phyloP scores from a whole-genome alignment of 805 yeast species.

The Wickerhamiella brachini region DNA sequence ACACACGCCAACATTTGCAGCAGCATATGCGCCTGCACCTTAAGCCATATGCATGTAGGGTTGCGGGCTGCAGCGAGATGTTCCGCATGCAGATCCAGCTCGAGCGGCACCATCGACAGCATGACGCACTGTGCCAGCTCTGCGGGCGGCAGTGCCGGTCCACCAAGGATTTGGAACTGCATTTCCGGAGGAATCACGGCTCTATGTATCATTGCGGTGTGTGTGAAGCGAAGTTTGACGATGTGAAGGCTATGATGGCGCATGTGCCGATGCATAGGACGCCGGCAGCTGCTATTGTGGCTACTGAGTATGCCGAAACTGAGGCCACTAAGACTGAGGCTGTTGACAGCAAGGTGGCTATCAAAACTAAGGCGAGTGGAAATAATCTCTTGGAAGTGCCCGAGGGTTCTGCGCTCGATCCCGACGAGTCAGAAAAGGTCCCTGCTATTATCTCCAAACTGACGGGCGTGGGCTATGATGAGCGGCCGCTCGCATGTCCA shows the following conservation, averaged over 20 bases:
- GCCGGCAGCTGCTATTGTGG: constrained; percentile 1
- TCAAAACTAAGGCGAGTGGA: too few species aligned
- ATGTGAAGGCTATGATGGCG: constrained; percentile 13
- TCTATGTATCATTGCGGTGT: constrained; percentile 20
- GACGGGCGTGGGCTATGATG: constrained; percentile 26
- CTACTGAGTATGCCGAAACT: neutral
- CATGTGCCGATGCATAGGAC: constrained; percentile 28
- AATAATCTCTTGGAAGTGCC: too few species aligned
- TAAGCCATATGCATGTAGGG: constrained; percentile 45
- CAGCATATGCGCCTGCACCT: constrained; percentile 78
- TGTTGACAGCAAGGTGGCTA: too few species aligned
- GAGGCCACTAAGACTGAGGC: too few species aligned
- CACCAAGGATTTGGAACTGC: constrained; percentile 53
- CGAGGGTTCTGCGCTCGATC: constrained; percentile 1
- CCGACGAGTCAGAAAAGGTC: neutral
- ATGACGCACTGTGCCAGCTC: constrained; percentile 13
- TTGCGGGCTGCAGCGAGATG: constrained; percentile 47
- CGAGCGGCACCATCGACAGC: constrained; percentile 50
- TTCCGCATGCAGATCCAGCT: constrained; percentile 68
- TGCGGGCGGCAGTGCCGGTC: constrained; percentile 56
- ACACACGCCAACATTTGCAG: constrained; percentile 62
- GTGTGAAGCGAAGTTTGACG: constrained; percentile 16
- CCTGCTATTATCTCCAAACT: constrained; percentile 19
- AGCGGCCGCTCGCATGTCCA: constrained; percentile 23
- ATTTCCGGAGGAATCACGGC: constrained; percentile 50